Evolutionary conservation across 495 filamentous ascomycete genomes (phyloP), one percentile per base, ranked within the genome.

Genomic region (Filosporella fistucella): DNA sequence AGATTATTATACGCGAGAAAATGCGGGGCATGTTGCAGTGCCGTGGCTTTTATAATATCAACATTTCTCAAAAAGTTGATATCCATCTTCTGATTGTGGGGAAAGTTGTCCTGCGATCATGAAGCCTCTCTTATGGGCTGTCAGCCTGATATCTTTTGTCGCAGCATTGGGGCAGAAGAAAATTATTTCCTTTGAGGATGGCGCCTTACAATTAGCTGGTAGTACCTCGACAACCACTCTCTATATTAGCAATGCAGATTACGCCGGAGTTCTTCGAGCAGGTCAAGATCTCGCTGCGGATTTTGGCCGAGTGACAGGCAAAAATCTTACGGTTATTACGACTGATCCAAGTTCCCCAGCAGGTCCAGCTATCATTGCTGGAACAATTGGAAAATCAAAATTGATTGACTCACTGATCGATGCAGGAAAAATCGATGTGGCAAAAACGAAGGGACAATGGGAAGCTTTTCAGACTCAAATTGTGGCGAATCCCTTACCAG

Each of bases 251-350:
- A 58, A 49, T 24, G 62, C 70, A 20, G 85, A 89, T 53, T 86
- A 71, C 63, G 74, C 71, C 51, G 85, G 82, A 35, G 80, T 88
- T 20, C 72, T 85, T 38, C 72, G 83, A 36, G 85, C 81, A 9
- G 80, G 77, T 8, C 65, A 74, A 20, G 80, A 84, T 53, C 68
- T 89, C 2, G 75, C 82, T 1, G 60, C 68, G n/a, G 85, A 89
- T 64, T 87, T 89, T 63, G 77, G 80, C 9, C 71, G 75, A 13
- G 84, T 86, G 1, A 86, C 82, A 6, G 79, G 80, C 17, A 68
- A 65, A 22, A 78, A 81, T 56, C 72, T 82, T 45, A 75, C 71
- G n/a, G 56, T 81, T 18, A 69, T 70, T 53, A 70, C 67, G 63
- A 69, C 21, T 70, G 72, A 45, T n/a, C 7, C n/a, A 12, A 11